Evolutionary conservation across 345 rosid species (phyloP).

Genomic region (Fremontodendron californicum): DNA sequence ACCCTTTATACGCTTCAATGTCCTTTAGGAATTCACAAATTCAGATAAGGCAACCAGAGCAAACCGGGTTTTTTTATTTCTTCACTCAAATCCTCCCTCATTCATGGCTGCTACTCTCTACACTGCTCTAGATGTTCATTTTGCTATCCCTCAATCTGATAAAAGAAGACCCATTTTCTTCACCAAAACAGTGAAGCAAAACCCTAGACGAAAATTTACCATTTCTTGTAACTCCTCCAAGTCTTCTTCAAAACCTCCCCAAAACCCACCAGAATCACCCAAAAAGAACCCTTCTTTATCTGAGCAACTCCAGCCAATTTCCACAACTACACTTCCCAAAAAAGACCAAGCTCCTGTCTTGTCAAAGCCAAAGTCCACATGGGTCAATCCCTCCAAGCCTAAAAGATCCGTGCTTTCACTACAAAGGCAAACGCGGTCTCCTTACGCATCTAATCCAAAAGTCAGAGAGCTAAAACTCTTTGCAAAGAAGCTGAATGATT

Average conservation of each 20-base stretch:
- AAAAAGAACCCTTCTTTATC: slow-evolving; percentile 56
- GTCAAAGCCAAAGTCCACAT: slow-evolving; percentile 71
- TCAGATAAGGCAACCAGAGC: slow-evolving; percentile 33
- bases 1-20: background rate
- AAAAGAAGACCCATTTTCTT: slow-evolving; percentile 38
- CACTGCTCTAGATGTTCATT: slow-evolving; percentile 52
- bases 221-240: slow-evolving; percentile 38
- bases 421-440: slow-evolving; percentile 66
- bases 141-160: slow-evolving; percentile 36
- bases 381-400: slow-evolving; percentile 82
- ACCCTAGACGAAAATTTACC: slow-evolving; percentile 26
- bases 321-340: slow-evolving; percentile 49
- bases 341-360: slow-evolving; percentile 36
- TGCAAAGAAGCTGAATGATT: slow-evolving; percentile 65
- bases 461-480: slow-evolving; percentile 57
- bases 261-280: slow-evolving; percentile 31
- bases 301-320: slow-evolving; percentile 82
- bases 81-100: slow-evolving; percentile 5
- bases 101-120: slow-evolving; percentile 56
- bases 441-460: slow-evolving; percentile 56
- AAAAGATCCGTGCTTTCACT: slow-evolving; percentile 83
- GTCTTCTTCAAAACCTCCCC: slow-evolving; percentile 32
- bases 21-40: slow-evolving; percentile 10
- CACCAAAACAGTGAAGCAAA: slow-evolving; percentile 2
- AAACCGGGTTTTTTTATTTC: background rate